phyloP scores from a whole-genome alignment of 2,329 filamentous ascomycete species.

The Aspergillus nomiae region DNA sequence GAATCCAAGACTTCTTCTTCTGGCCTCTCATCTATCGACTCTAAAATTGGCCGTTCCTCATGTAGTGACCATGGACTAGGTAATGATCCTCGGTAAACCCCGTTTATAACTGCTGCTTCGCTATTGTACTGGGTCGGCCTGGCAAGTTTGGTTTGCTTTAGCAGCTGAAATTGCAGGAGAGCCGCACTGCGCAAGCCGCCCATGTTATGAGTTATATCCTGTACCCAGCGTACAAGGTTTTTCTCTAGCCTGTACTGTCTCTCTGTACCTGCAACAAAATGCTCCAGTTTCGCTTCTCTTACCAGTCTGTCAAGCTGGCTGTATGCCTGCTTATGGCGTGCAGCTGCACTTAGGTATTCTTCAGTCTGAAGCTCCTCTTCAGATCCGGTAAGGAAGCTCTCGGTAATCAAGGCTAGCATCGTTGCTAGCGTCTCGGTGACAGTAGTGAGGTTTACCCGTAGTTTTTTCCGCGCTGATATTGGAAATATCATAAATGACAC shows the following conservation, averaged over 20 bases:
- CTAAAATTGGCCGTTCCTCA: constrained; percentile 53
- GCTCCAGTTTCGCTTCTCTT: constrained; percentile 84
- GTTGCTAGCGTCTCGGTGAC: constrained; percentile 76
- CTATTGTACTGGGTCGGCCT: constrained; percentile 20
- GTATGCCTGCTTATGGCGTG: constrained; percentile 68
- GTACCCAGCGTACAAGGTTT: constrained; percentile 78
- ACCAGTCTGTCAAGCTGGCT: constrained; percentile 73
- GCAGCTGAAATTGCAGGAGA: constrained; percentile 80
- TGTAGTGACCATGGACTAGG: constrained; percentile 35
- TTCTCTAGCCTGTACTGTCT: constrained; percentile 77
- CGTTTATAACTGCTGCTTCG: constrained; percentile 19
- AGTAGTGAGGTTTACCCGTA: constrained; percentile 73
- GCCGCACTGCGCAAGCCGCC: constrained; percentile 89
- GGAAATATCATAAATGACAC: constrained; percentile 80
- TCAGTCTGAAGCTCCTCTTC: constrained; percentile 73
- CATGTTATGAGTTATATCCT: constrained; percentile 82
- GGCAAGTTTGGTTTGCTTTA: constrained; percentile 60
- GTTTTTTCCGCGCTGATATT: constrained; percentile 70
- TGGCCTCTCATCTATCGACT: constrained; percentile 64
- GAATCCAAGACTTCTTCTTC: constrained; percentile 53
- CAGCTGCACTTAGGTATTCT: constrained; percentile 64
- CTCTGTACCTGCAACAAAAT: constrained; percentile 79
- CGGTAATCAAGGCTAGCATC: constrained; percentile 78
- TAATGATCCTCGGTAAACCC: constrained; percentile 20
- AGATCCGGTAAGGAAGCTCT: constrained; percentile 78